A percentile compares a stretch with the other conserved stretches of the same genome.
phyloP scores from a whole-genome alignment of 2,329 filamentous ascomycete species.

The Boeremia lycopersici region DNA sequence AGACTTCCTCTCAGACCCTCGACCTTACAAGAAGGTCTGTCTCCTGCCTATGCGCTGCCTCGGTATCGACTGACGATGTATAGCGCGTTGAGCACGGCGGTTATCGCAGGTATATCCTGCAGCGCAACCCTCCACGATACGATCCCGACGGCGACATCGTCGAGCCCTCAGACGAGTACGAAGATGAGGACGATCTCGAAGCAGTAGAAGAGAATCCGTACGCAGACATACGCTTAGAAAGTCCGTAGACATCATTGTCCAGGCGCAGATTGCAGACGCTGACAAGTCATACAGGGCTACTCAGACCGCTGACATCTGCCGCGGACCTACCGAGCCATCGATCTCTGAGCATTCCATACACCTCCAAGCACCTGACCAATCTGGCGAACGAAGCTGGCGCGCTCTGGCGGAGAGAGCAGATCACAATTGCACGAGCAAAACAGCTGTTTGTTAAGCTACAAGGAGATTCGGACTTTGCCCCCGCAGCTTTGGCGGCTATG shows the following conservation, averaged over 20 bases:
- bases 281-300: constrained; percentile 60
- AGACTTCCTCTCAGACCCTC: constrained; percentile 63
- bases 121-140: constrained; percentile 72
- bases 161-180: constrained; percentile 73
- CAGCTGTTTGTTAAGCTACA: constrained; percentile 74
- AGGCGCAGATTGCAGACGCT: background rate
- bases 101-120: constrained; percentile 73
- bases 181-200: constrained; percentile 67
- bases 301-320: constrained; percentile 75
- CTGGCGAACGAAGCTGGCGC: constrained; percentile 71
- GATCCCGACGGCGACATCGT: constrained; percentile 81
- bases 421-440: constrained; percentile 74
- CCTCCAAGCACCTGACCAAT: constrained; percentile 72
- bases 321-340: constrained; percentile 77
- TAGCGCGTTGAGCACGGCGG: constrained; percentile 77
- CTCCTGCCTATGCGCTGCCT: constrained; percentile 4
- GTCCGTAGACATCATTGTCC: constrained; percentile 53
- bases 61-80: constrained; percentile 23
- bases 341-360: constrained; percentile 75
- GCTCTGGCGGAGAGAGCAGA: constrained; percentile 77
- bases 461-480: constrained; percentile 73
- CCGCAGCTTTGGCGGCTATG: constrained; percentile 60
- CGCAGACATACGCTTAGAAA: constrained; percentile 71
- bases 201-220: constrained; percentile 74
- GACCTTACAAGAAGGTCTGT: constrained; percentile 73